phyloP scores from a whole-genome alignment of 805 yeast genomes.

The Cephaloascus albidus region DNA sequence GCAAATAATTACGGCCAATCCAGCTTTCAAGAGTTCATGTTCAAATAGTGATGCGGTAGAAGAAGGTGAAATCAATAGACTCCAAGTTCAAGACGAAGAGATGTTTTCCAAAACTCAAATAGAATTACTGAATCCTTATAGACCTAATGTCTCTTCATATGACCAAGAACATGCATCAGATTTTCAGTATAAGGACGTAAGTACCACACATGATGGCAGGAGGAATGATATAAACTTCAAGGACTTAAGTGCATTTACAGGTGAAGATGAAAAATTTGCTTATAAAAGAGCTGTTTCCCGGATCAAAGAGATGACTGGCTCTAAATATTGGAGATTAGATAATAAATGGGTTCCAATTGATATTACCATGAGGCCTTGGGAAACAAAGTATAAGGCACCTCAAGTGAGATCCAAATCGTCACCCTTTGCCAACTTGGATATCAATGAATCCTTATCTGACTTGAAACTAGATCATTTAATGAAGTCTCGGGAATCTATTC shows the following conservation, averaged over 20 bases:
- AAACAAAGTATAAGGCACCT: conserved; percentile 10
- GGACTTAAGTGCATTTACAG: conserved; percentile 51
- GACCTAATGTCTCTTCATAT: conserved; percentile 62
- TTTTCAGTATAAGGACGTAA: neutral
- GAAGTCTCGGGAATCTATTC: conserved; percentile 1
- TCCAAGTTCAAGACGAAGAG: conserved; percentile 53
- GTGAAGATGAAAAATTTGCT: conserved; percentile 72
- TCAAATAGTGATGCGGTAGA: conserved; percentile 4
- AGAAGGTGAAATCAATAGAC: conserved; percentile 18
- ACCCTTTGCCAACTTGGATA: neutral
- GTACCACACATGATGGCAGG: conserved; percentile 4
- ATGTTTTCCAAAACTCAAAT: conserved; percentile 58
- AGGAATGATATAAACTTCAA: conserved; percentile 27
- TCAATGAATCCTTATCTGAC: neutral
- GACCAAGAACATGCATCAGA: conserved; percentile 26
- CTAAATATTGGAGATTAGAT: conserved; percentile 39
- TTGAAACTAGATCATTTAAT: neutral
- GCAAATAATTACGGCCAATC: neutral
- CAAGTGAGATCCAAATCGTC: neutral
- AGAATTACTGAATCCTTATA: conserved; percentile 52
- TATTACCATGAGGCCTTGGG: conserved; percentile 51
- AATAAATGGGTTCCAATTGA: conserved; percentile 50
- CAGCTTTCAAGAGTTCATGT: conserved; percentile 1
- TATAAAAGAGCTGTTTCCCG: conserved; percentile 63
- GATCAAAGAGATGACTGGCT: conserved; percentile 48